Percentiles rank a stretch among this genome's conserved stretches.
Conservation (phyloP, 306 rosid genomes). For the Aeschynomene evenia region DNA sequence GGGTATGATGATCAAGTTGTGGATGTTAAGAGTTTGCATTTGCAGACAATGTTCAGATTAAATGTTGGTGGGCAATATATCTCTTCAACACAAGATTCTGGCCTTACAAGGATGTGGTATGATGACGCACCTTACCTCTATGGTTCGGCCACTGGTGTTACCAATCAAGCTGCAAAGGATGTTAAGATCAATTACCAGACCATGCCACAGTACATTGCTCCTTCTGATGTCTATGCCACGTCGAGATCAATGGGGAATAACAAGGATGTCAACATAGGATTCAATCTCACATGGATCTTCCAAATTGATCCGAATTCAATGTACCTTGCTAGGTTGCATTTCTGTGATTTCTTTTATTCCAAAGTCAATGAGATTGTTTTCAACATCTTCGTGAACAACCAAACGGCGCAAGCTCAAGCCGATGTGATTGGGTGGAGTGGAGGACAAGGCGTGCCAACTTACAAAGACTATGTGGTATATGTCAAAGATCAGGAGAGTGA, state of each 20-base stretch:
- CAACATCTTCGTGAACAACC: constrained; percentile 46
- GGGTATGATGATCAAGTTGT: constrained; percentile 28
- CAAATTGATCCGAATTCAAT: constrained; percentile 49
- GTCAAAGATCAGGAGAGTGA: constrained; percentile 21
- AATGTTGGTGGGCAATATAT: constrained; percentile 59
- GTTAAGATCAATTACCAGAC: constrained; percentile 30
- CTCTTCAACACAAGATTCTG: constrained; percentile 46
- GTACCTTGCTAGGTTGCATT: constrained; percentile 53
- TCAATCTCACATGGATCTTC: constrained; percentile 53
- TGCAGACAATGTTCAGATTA: constrained; percentile 52
- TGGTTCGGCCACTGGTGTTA: constrained; percentile 42
- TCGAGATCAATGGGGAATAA: constrained; percentile 47
- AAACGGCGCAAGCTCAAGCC: constrained; percentile 36
- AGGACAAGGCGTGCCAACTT: constrained; percentile 39
- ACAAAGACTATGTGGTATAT: constrained; percentile 39
- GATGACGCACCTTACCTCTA: constrained; percentile 49
- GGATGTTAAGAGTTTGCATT: constrained; percentile 28
- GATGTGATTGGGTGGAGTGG: constrained; percentile 48
- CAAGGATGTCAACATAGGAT: constrained; percentile 25
- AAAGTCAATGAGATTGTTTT: constrained; percentile 39
- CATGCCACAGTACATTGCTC: constrained; percentile 44
- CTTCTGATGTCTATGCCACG: constrained; percentile 39
- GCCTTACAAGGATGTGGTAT: constrained; percentile 50
- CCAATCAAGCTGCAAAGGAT: constrained; percentile 23
- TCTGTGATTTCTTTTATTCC: constrained; percentile 38